Evolutionary conservation across 1,139 yeast species (phyloP), one percentile per base, ranked within the genome.

Genomic region (Blastobotrys persicus): DNA sequence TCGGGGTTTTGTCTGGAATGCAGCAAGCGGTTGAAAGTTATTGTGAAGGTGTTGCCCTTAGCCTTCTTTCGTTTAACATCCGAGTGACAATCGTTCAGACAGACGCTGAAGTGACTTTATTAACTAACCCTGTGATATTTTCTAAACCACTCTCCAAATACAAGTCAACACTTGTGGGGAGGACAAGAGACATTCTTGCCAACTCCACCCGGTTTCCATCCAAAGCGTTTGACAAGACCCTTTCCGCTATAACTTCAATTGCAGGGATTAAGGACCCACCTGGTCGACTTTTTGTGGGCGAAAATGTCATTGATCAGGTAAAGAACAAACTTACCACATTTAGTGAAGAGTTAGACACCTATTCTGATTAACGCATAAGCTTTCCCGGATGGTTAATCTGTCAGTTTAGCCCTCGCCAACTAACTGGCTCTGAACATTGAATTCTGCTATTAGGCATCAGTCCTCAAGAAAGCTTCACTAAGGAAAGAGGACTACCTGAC

Each of bases 191-290:
- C 9, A 46, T 60, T 19, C 43, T 61, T n/a, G 42, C 52, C 19
- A 47, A 52, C 16, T 53, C 61, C 14, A 59, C 55, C 28, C 53
- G 55, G 19, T 58, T 60, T 40, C 66, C 65, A 1, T 57, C 54
- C 4, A 38, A 52, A 20, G 58, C 62, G 14, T 61, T 63, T 35
- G 46, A 51, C 7, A 59, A 64, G 20, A 58, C 61, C 1, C 51
- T 63, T 12, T 46, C 45, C 12, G 66, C 65, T 1, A 58, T 67
- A n/a, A 48, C 59, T 35, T 53, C 59, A 5, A 58, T 66, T 5
- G 69, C 66, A 3, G 69, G 69, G 7, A 54, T 62, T 18, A 62
- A 60, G 34, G 65, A 66, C 48, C 70, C 70, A 2, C 70, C 70
- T 2, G 55, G 62, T 38, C 49, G 67, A 11, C 52, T 66, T 17